Base-by-base conservation (phyloP, 2,329 filamentous ascomycete species). In the Scedosporium boydii region DNA sequence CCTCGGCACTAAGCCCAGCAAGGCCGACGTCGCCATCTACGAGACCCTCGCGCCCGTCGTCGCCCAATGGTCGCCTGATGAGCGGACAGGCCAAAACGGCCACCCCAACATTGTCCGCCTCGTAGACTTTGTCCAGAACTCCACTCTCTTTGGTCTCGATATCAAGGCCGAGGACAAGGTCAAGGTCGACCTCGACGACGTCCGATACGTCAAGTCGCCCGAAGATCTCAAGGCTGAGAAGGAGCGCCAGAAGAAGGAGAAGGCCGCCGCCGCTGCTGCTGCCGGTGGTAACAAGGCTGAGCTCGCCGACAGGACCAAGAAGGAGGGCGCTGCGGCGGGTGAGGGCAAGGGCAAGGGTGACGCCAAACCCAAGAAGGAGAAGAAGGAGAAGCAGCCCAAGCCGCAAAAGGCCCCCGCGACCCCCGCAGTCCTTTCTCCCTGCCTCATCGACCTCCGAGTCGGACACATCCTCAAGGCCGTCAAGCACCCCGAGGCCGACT, bases 381-480 rank as follows among this genome's bases (percentile, higher is more conserved):
- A 96, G 84, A 95, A 96, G 76, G 87, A 89, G 71, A 96, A 96
- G 79, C 84, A 87, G 56, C 88, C 89, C 62, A 95, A 93, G 79
- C 85, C 84, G 66, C 87, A 80, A 64, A 87, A 87, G 74, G 81
- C 86, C 6, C 78, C 87, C 14, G 79, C 90, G 5, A 82, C 85
- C 59, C 83, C 91, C 59, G 88, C 91, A 12, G 89, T 91, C 1
- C 86, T 91, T 4, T 90, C 91, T 1, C 95, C 95, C 2, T 82
- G 84, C 64, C 84, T 96, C 65, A 97, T 99, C 73, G 95, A 99
- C 74, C 87, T 99, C 60, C 88, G 95, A 66, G 93, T 99, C 65
- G 95, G 95, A 65, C 95, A 98, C 80, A 97, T 99, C 69, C 87
- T 99, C 71, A 96, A 97, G 78, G 93, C 93, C 60, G 84, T 95